Percentiles rank a stretch among this genome's conserved stretches.
Evolutionary conservation across 2,329 filamentous ascomycete species (phyloP).

Genomic region (Colletotrichum filicis): DNA sequence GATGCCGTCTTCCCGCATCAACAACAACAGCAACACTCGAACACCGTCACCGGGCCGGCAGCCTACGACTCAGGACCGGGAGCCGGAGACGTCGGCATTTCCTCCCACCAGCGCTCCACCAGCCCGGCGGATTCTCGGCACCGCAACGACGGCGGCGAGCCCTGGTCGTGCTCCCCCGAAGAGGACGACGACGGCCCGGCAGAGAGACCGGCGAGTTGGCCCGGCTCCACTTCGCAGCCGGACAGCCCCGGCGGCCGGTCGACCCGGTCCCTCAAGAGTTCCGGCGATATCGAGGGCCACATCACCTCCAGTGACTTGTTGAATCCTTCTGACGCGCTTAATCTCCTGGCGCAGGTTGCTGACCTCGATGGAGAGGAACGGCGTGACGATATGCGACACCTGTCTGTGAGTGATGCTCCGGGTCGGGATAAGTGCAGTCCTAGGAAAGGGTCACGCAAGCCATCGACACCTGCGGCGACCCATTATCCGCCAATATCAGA

Average conservation of each 20-base stretch:
- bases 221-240: slow-evolving; percentile 29
- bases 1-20: slow-evolving; percentile 4
- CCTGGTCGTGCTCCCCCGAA: slow-evolving; percentile 36
- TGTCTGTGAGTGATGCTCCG: slow-evolving; percentile 16
- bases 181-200: slow-evolving; percentile 10
- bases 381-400: slow-evolving; percentile 32
- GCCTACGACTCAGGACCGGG: neutral
- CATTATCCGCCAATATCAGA: slow-evolving; percentile 47
- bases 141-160: slow-evolving; percentile 28
- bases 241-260: slow-evolving; percentile 34
- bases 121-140: neutral
- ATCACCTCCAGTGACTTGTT: slow-evolving; percentile 53
- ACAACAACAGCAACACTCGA: neutral
- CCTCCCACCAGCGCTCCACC: neutral
- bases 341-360: slow-evolving; percentile 53
- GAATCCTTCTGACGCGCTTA: slow-evolving; percentile 54
- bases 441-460: slow-evolving; percentile 1
- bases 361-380: slow-evolving; percentile 44
- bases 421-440: slow-evolving; percentile 30
- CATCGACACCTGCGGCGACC: neutral
- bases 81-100: neutral
- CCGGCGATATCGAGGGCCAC: slow-evolving; percentile 48
- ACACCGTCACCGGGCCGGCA: neutral
- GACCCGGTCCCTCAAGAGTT: slow-evolving; percentile 24
- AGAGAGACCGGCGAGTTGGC: slow-evolving; percentile 26